phyloP scores from a whole-genome alignment of 2,329 filamentous ascomycete species.

The Paraphoma sp. region DNA sequence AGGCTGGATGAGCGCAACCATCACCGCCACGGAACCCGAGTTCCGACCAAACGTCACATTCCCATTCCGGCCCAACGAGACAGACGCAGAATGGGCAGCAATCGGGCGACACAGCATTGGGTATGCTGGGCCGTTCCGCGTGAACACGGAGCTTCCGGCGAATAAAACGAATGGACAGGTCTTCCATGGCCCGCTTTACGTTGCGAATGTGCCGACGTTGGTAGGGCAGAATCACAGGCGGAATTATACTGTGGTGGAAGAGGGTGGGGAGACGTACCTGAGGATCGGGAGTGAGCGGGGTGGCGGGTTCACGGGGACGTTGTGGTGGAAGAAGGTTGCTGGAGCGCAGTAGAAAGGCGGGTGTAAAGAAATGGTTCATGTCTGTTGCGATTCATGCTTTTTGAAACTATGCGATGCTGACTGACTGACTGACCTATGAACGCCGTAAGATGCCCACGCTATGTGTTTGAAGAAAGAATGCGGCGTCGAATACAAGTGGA shows the following conservation, averaged over 20 bases:
- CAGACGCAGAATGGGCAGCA: constrained; percentile 35
- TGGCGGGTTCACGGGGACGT: constrained; percentile 23
- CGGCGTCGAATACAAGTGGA: neutral
- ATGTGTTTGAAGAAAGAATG: neutral
- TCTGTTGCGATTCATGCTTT: too few relatives aligned
- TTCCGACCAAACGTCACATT: constrained; percentile 30
- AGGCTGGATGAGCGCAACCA: constrained; percentile 37
- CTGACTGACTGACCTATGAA: neutral
- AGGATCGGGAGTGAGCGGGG: constrained; percentile 33
- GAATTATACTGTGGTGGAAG: constrained; percentile 32
- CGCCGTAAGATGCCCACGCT: neutral
- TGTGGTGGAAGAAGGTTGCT: constrained; percentile 31
- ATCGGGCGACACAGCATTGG: constrained; percentile 37
- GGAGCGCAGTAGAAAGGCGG: neutral
- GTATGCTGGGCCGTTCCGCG: constrained; percentile 30
- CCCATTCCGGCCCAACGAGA: constrained; percentile 25
- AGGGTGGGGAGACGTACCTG: constrained; percentile 21
- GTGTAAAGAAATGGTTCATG: too few relatives aligned
- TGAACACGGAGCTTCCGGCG: constrained; percentile 21
- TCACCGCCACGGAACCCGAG: constrained; percentile 31
- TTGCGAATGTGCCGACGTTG: constrained; percentile 35
- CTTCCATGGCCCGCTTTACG: constrained; percentile 33
- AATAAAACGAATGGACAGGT: constrained; percentile 28
- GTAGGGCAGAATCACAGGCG: constrained; percentile 23
- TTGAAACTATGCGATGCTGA: neutral